These are phyloP conservation scores for Saccharomyces hybrid DNA, from an alignment of 1,139 yeast genomes.

Conservation along the genomic window DNA sequence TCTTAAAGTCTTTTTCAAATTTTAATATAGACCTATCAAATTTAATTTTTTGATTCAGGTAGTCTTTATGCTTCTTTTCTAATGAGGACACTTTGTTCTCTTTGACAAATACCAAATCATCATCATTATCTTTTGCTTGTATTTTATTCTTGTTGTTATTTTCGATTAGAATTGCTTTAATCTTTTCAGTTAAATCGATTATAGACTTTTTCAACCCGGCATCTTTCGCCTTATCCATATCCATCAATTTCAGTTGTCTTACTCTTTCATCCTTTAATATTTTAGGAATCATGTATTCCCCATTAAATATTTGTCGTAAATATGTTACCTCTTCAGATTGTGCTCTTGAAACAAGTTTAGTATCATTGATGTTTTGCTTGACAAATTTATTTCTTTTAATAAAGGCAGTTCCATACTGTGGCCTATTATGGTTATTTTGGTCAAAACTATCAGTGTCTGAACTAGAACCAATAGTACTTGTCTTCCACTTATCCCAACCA, in stretches of 20 bases:
- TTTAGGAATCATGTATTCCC: conserved; percentile 29
- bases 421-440: neutral
- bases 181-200: conserved; percentile 23
- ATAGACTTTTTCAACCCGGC: conserved; percentile 17
- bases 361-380: conserved; percentile 7
- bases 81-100: conserved; percentile 27
- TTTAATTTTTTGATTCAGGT: conserved; percentile 18
- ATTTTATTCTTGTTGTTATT: conserved; percentile 2
- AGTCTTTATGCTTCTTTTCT: conserved; percentile 23
- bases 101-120: conserved; percentile 30
- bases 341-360: conserved; percentile 14
- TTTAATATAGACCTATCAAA: conserved; percentile 21
- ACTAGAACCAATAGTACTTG: conserved; percentile 9
- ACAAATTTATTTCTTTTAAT: conserved; percentile 13
- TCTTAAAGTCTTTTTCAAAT: conserved; percentile 35
- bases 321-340: conserved; percentile 28
- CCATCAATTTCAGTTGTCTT: conserved; percentile 19
- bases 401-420: conserved; percentile 26
- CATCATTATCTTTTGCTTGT: conserved; percentile 11
- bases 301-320: conserved; percentile 31
- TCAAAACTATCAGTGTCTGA: neutral
- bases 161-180: conserved; percentile 20
- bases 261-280: conserved; percentile 25
- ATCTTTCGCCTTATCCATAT: conserved; percentile 14
- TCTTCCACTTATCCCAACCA: conserved; percentile 24